Base-by-base conservation (phyloP, 1,139 yeast species). In the Kurtzmaniella natalensis region DNA sequence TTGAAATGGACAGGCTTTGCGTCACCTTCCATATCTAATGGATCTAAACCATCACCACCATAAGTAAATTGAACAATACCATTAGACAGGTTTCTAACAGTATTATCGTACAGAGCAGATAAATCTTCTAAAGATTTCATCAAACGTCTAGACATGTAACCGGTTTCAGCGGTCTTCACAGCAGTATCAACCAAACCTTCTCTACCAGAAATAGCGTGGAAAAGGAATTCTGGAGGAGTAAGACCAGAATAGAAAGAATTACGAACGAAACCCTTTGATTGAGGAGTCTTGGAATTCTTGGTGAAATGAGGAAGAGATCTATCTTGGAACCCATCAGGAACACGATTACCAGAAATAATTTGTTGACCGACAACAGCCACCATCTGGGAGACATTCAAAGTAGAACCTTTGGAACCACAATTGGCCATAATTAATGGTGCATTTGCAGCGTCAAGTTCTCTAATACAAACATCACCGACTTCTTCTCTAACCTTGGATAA, bases 361-460 rank as follows among this genome's bases (percentile, higher is more conserved):
- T 94, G 99, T 64, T 94, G 99, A 39, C 99, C 99, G 32, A 94
- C 99, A 57, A 94, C 96, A 0, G 99, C 98, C 72, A 94, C 98
- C 99, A 94, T 94, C 65, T 94, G 99, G 8, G 98, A 92, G 29
- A 94, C 98, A 59, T 94, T 94, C 45, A 94, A 76, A 0, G 96
- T 88, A 27, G 98, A 92, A 61, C 98, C 99, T 60, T 94, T 94
- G 32, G 98, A 92, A 48, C 99, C 99, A 74, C 98, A 92, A 1
- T 96, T 87, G 8, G 98, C 97, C 99, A 94, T 94, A 55, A 94
- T 89, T 53, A 94, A 75, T 26, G 98, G 98, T 24, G 98, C 96
- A 58, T 94, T 94, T 30, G 88, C 76, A 36, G 84, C 76, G 46
- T 87, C 96, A 42, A 94, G 67, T 58, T 92, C 98, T 38, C 73